Base-by-base conservation (phyloP, 768 basidiomycete species). In the Albatrellus ellisii region DNA sequence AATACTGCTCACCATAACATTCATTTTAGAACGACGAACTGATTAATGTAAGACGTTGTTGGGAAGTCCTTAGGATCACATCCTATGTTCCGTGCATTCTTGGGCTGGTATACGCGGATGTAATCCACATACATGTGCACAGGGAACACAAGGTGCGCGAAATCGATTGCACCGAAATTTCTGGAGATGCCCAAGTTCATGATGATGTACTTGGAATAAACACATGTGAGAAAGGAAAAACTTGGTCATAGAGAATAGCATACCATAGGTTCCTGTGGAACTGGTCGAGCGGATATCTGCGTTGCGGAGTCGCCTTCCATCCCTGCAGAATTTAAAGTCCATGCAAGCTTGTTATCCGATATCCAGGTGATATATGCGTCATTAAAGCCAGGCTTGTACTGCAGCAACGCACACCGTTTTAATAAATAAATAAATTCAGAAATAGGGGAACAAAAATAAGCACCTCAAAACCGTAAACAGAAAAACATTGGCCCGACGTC, bases 61-160 rank as follows among this genome's bases (percentile, higher is more conserved):
- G 91, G 89, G 57, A 70, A 78, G 11, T 73, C 68, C 8, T 59
- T 51, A 4, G 89, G 86, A 52, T 89, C 82, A 49, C 77, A 80
- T 11, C 79, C 75, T 28, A 75, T 61, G 47, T 77, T 77, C 48
- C 64, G 59, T 8, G 56, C 50, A 43, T 62, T 57, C 39, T 64
- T 57, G 20, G 63, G 61, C 50, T 81, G 80, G 52, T 80, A 83
- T 10, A 94, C 82, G 1, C 90, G 73, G 43, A 92, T 75, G 45
- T 77, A 92, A 54, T 94, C 90, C 38, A 91, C 62, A 42, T 63
- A 63, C 81, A 91, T 79, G 14, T 58, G 63, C n/a, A 77, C 59
- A 4, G 60, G 60, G 55, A 76, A 77, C 18, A 54, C 58, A 17
- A 80, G 56, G 43, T 77, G 60, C 1, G 55, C 61, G 34, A 71